Percentiles rank a stretch among this genome's conserved stretches.
These are phyloP conservation scores for Reticulascus tulasneorum DNA, from an alignment of 2,329 filamentous ascomycete genomes.

Conservation along the genomic window DNA sequence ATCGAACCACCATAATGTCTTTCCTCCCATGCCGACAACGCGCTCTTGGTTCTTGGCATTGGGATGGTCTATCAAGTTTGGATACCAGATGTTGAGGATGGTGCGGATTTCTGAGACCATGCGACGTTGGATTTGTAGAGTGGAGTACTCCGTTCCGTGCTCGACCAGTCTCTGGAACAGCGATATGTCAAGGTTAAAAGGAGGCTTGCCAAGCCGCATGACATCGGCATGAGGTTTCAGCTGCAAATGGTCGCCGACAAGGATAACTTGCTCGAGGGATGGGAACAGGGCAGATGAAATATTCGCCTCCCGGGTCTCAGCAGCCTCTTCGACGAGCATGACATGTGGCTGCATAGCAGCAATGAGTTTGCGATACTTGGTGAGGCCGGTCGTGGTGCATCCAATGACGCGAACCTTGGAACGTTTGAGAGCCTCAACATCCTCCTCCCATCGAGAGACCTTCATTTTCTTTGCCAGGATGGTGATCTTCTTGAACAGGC, in stretches of 20 bases:
- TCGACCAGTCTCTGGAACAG: conserved; percentile 77
- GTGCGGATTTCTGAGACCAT: conserved; percentile 44
- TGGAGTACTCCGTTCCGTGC: conserved; percentile 58
- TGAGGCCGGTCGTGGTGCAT: conserved; percentile 73
- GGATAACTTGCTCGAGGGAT: conserved; percentile 48
- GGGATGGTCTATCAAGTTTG: conserved; percentile 38
- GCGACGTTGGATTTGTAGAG: conserved; percentile 63
- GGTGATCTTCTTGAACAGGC: conserved; percentile 46
- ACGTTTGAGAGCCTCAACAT: conserved; percentile 39
- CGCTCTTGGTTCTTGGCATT: conserved; percentile 27
- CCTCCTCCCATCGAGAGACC: conserved; percentile 54
- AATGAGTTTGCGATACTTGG: conserved; percentile 73
- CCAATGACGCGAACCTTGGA: conserved; percentile 50
- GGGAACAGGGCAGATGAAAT: conserved; percentile 48
- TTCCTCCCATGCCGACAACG: conserved; percentile 40
- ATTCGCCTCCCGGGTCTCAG: conserved; percentile 67
- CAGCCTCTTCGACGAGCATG: conserved; percentile 75
- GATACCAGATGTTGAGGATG: conserved; percentile 46
- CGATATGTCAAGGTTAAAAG: conserved; percentile 67
- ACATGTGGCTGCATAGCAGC: conserved; percentile 61
- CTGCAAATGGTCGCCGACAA: conserved; percentile 78
- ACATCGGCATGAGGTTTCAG: conserved; percentile 67
- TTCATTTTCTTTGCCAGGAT: conserved; percentile 47
- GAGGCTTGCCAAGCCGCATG: conserved; percentile 51
- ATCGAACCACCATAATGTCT: conserved; percentile 33